Evolutionary conservation across 2,329 filamentous ascomycete genomes (phyloP).

Genomic region (Curvularia hawaiiensis): DNA sequence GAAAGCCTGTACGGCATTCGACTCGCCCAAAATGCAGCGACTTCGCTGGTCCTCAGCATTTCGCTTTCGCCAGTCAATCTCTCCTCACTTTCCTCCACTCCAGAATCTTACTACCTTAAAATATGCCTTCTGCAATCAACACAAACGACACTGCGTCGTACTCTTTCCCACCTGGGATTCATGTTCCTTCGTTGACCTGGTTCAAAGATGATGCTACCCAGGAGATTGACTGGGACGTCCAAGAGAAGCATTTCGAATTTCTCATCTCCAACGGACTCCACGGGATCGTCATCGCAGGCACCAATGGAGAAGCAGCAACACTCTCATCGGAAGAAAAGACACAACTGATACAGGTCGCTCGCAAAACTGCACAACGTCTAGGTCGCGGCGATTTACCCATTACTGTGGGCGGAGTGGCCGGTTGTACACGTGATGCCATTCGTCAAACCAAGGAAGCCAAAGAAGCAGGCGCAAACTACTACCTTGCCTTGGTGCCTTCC

Average conservation of each 20-base stretch:
- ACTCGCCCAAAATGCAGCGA: not conserved
- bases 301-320: conserved; percentile 54
- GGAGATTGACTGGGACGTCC: conserved; percentile 62
- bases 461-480: conserved; percentile 47
- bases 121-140: conserved; percentile 41
- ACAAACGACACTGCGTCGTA: conserved; percentile 37
- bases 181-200: conserved; percentile 63
- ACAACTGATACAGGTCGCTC: conserved; percentile 47
- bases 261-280: conserved; percentile 60
- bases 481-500: conserved; percentile 47
- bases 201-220: conserved; percentile 56
- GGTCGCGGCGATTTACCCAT: conserved; percentile 46
- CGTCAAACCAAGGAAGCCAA: conserved; percentile 46
- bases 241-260: conserved; percentile 60
- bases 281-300: conserved; percentile 54
- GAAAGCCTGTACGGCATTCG: not conserved
- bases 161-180: conserved; percentile 58
- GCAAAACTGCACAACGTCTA: conserved; percentile 45
- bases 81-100: not conserved
- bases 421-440: conserved; percentile 50
- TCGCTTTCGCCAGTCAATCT: not conserved
- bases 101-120: not conserved
- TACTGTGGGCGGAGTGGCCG: conserved; percentile 50
- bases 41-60: not conserved
- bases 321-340: conserved; percentile 49